Evolutionary conservation across 1,284 basidiomycete genomes (phyloP).

Genomic region (Moniliophthora roreri): DNA sequence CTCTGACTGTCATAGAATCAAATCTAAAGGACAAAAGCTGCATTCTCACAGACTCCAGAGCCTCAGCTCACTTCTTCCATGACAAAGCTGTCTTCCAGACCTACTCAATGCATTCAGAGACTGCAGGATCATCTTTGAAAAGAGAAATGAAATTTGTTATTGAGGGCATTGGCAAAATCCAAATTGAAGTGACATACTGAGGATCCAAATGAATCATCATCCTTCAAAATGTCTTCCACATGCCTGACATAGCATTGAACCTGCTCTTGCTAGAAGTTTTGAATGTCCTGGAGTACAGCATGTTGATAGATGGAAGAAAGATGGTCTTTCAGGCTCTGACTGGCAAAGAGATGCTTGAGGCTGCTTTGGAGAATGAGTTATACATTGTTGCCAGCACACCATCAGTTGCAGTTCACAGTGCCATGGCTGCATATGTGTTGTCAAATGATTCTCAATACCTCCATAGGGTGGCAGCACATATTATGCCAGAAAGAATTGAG

Average conservation of each 20-base stretch:
- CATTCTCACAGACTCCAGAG: background rate
- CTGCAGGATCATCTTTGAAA: constrained; percentile 58
- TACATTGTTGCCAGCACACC: background rate
- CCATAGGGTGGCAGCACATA: too few relatives aligned
- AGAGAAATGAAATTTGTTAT: constrained; percentile 66
- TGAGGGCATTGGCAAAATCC: background rate
- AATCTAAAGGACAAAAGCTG: too few relatives aligned
- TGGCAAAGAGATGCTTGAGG: background rate
- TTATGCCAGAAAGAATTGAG: too few relatives aligned
- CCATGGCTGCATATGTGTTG: too few relatives aligned
- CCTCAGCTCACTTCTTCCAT: constrained; percentile 45
- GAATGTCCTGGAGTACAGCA: background rate
- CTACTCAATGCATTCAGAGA: constrained; percentile 29
- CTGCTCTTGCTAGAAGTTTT: background rate
- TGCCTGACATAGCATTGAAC: background rate
- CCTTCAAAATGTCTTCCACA: background rate
- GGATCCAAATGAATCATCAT: background rate
- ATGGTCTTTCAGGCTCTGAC: background rate
- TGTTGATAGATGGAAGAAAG: background rate
- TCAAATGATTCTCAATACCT: too few relatives aligned
- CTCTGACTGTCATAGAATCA: too few relatives aligned
- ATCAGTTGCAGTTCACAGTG: background rate
- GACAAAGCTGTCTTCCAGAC: constrained; percentile 56
- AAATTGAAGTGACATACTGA: background rate
- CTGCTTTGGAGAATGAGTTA: background rate